Evolutionary conservation across 2,329 filamentous ascomycete species (phyloP), one percentile per base, ranked within the genome.

Genomic region (Aspergillus pseudoterreus): DNA sequence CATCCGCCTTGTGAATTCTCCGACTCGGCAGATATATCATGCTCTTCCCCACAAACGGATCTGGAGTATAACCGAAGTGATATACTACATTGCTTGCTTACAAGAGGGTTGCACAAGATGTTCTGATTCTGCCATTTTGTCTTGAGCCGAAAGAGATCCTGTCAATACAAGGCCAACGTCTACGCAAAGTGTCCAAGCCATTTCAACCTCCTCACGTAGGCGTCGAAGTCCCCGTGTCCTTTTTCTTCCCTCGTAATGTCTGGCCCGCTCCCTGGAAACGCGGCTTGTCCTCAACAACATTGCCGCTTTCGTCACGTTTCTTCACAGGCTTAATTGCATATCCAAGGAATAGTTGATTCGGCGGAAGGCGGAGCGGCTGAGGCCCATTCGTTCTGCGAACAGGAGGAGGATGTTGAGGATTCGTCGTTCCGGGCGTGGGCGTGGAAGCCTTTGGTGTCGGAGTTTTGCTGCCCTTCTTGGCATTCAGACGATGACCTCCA

Each of bases 271-370:
- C 92, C 4, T 86, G 83, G 71, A 96, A 96, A 60, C 84, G 84
- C n/a, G 87, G 86, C 57, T 84, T 82, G 53, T 80, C 78, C n/a
- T 83, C 78, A 55, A 72, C 65, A 35, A 83, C 80, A 53, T 87
- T 84, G 5, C 68, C 68, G 54, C 85, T 79, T 52, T 90, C 84
- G 33, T 83, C 86, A 51, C 87, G 84, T 8, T 88, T 89, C 76
- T 90, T 92, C 39, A 95, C 79, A 0, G 92, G 92, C 70, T 88
- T 95, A 67, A 96, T 82, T 64, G 95, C 87, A 65, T 97, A 99
- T 3, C 94, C 94, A 57, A 99, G 95, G 78, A 99, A 99, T 4
- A 99, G 79, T 72, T 96, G 95, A 63, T 94, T 94, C 0, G 88
- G 87, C 0, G 90, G 82, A 47, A 99, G 71, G 24, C 94, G 82